Evolutionary conservation across 1,284 basidiomycete species (phyloP), one percentile per base, ranked within the genome.

Genomic region (Mrakiaceae sp.): DNA sequence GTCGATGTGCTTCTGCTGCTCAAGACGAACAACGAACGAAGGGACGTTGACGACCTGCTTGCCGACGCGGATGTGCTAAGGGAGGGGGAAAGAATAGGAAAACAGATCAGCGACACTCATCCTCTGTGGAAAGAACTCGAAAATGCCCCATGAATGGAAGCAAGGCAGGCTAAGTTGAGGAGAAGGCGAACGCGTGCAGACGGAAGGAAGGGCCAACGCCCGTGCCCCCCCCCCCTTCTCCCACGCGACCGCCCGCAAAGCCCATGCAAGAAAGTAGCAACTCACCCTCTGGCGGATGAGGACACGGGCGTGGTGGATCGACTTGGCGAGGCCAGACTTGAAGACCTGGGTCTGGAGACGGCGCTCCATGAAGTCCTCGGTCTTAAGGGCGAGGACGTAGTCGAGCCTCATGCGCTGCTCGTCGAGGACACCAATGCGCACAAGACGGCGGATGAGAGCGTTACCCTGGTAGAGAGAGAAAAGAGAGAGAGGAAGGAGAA

Each of bases 291-390:
- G 96, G 76, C 89, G 84, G 81, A 99, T 98, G 74, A 99, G 83
- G 70, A 95, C 92, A 80, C 95, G 89, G 66, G 96, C 96, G 78
- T 98, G 96, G 80, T 99, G 96, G 74, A 98, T 97, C 72, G 86
- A 88, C 86, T 98, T 98, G 69, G 96, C 96, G 70, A 98, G 84
- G 72, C 94, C 93, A 70, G 84, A 87, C 85, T 98, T 98, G 90
- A 98, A 98, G 73, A 99, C 96, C 82, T 98, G 96, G 65, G 96
- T 99, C 82, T 98, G 96, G 73, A 99, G 82, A 73, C 96, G 83
- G 73, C 96, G 86, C 84, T 99, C 96, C 85, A 99, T 87, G 87
- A 99, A 99, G 81, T 98, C 95, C 81, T 99, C 95, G 73, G 98
- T 88, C 83, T 98, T 98, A 76, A 98, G 83, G 67, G 94, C 94